These are phyloP conservation scores for Citropsis articulata DNA, from an alignment of 345 rosid genomes.

Conservation along the genomic window DNA sequence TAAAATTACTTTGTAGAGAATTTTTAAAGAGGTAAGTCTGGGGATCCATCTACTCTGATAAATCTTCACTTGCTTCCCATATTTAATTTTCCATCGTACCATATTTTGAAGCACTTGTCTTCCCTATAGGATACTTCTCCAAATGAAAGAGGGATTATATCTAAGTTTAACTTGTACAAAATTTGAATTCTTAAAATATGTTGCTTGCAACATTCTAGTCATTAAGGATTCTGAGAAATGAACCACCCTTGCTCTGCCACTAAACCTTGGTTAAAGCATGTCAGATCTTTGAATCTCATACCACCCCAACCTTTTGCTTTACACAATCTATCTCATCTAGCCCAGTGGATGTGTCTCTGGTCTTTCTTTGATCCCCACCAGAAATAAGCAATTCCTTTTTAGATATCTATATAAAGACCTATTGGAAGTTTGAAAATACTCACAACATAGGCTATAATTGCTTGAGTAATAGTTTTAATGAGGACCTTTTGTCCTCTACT, in stretches of 20 bases:
- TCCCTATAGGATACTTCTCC: neutral
- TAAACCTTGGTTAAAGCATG: neutral
- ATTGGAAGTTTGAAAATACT: too few relatives aligned
- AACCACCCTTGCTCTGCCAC: neutral
- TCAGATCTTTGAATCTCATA: neutral
- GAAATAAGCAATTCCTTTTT: too few relatives aligned
- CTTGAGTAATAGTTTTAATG: too few relatives aligned
- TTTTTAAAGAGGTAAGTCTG: fast-evolving
- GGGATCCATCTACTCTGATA: neutral
- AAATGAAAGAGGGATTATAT: neutral
- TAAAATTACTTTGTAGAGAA: neutral
- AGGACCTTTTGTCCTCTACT: too few relatives aligned
- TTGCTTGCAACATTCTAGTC: neutral
- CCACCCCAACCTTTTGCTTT: too few relatives aligned
- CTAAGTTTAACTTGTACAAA: neutral
- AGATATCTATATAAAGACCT: too few relatives aligned
- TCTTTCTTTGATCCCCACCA: too few relatives aligned
- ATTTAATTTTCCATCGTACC: neutral
- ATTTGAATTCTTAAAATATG: neutral
- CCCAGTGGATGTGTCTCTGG: too few relatives aligned
- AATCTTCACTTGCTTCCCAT: neutral
- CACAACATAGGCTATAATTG: too few relatives aligned
- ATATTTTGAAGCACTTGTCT: neutral
- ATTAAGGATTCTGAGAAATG: neutral
- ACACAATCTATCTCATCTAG: too few relatives aligned